Evolutionary conservation across 2,329 filamentous ascomycete species (phyloP).

Genomic region (Diplodia seriata): DNA sequence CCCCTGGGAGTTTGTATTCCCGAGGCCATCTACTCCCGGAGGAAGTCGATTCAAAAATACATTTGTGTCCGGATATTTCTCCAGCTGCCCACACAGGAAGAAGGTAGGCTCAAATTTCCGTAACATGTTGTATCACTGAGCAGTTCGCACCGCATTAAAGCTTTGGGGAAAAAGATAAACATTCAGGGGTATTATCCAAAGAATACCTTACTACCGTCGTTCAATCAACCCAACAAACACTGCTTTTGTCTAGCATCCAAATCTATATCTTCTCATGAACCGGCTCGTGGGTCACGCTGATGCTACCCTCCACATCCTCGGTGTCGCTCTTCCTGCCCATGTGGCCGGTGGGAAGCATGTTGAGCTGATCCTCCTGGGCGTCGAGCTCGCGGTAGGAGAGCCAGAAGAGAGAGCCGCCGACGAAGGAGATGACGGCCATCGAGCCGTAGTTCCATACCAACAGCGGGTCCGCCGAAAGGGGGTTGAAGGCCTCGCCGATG

Average conservation of each 20-base stretch:
- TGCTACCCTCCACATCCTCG: slow-evolving; percentile 41
- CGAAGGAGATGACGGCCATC: slow-evolving; percentile 47
- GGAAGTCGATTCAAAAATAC: no score
- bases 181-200: slow-evolving; percentile 24
- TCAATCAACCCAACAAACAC: not conserved
- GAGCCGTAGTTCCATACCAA: slow-evolving; percentile 43
- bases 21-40: no score
- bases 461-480: slow-evolving; percentile 37
- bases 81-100: no score
- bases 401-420: slow-evolving; percentile 44
- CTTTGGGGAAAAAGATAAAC: not conserved
- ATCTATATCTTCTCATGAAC: slow-evolving; percentile 13
- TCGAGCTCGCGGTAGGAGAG: slow-evolving; percentile 45
- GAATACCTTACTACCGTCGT: not conserved
- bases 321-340: slow-evolving; percentile 41
- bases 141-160: slow-evolving; percentile 7
- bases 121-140: no score
- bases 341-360: slow-evolving; percentile 49
- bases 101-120: no score
- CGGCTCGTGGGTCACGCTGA: slow-evolving; percentile 23
- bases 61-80: no score
- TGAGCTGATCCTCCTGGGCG: slow-evolving; percentile 47
- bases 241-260: not conserved
- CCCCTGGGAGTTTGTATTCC: not conserved
- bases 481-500: slow-evolving; percentile 37